Base-by-base conservation (phyloP, 495 filamentous ascomycete genomes). In the Tuber microsphaerosporum region DNA sequence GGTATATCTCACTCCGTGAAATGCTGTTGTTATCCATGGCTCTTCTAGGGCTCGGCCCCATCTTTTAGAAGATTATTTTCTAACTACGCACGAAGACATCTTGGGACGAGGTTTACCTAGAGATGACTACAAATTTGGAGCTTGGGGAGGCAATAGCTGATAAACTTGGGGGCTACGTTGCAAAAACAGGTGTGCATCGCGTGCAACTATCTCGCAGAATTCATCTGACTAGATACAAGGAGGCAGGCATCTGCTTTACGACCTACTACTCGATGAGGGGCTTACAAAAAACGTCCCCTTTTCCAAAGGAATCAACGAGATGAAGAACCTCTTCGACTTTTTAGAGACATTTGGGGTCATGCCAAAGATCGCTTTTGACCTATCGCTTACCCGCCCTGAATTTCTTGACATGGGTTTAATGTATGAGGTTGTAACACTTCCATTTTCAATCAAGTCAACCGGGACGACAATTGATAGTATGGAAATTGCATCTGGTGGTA, bases 111-210 rank as follows among this genome's bases (percentile, higher is more conserved):
- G 93, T 97, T 71, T 88, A 88, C 74, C 91, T 91, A 79, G 93
- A 96, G 80, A 97, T 97, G 92, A 89, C 91, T 20, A 90, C 92
- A 73, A 91, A 94, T 61, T 96, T 97, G 85, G 92, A 92, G 0
- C 86, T 97, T 2, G 88, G 88, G 31, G 84, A 83, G 19, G 89
- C 87, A 10, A 87, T 92, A 45, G 92, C 93, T 43, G 92, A 96
- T 79, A 89, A 89, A 80, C 93, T 97, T 78, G 92, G 92, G 79
- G 88, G 88, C 75, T 95, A 91, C 82, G 91, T 92, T 43, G 86
- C 89, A 74, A 86, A 85, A 69, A 93, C 88, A 82, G 91, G 91
- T 73, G 85, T 86, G 16, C 48, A 83, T 22, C 70, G 43, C 26
- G 7, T 2, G 17, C 44, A 26, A 19, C 26, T 34, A 65, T 7